Evolutionary conservation across 73 alveolate genomes (phyloP).

Genomic region (Uronychia binucleata): DNA sequence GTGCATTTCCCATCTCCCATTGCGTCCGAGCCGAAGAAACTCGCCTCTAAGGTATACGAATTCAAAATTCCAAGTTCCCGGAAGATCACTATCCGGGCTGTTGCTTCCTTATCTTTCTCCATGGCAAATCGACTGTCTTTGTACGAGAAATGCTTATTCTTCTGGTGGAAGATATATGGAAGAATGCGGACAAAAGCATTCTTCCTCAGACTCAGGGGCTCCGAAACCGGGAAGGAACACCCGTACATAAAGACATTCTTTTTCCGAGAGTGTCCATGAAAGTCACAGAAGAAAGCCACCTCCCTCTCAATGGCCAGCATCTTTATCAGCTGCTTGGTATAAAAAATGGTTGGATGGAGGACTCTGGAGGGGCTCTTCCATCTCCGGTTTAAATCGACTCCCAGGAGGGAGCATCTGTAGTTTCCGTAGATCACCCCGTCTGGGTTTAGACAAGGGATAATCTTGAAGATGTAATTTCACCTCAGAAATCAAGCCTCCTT

Average conservation of each 20-base stretch:
- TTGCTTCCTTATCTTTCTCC: slow-evolving; percentile 31
- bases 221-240: slow-evolving; percentile 17
- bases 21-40: slow-evolving; percentile 20
- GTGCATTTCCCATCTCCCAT: slow-evolving; percentile 34
- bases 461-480: slow-evolving; percentile 67
- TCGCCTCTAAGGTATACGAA: slow-evolving; percentile 28
- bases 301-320: slow-evolving; percentile 65
- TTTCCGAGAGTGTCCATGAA: slow-evolving; percentile 80
- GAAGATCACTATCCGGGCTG: slow-evolving; percentile 26
- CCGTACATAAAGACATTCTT: slow-evolving; percentile 74
- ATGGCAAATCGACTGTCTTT: slow-evolving; percentile 16
- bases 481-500: slow-evolving; percentile 64
- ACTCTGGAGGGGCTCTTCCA: slow-evolving; percentile 78
- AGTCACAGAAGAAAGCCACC: slow-evolving; percentile 65
- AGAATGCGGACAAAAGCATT: slow-evolving; percentile 26
- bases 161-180: slow-evolving; percentile 29
- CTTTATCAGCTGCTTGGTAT: slow-evolving; percentile 56
- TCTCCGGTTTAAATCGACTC: slow-evolving; percentile 79
- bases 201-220: slow-evolving; percentile 11
- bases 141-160: slow-evolving; percentile 7
- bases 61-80: slow-evolving; percentile 11
- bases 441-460: slow-evolving; percentile 83
- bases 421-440: slow-evolving; percentile 88
- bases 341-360: slow-evolving; percentile 76
- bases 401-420: slow-evolving; percentile 77